A percentile compares a stretch with the other conserved stretches of the same genome.
These are phyloP conservation scores for Protomyces gravidus DNA, from an alignment of 1,139 yeast genomes.

Conservation along the genomic window DNA sequence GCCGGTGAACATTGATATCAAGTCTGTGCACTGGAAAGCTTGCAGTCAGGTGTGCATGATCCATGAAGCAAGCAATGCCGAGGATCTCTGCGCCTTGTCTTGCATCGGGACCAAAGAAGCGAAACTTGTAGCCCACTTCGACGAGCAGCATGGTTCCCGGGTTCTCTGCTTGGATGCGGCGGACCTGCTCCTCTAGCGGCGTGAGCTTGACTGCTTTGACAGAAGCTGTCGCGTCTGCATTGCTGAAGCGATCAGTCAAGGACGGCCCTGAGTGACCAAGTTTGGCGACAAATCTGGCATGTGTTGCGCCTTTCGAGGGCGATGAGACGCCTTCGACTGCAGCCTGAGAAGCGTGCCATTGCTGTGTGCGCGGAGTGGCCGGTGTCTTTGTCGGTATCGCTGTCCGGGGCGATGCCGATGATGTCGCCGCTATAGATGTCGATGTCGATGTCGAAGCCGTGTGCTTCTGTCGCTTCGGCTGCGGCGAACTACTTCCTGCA, in stretches of 20 bases:
- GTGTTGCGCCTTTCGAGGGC: constrained; percentile 9
- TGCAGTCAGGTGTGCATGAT: constrained; percentile 70
- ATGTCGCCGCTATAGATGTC: background rate
- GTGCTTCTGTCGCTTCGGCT: background rate
- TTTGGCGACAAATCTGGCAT: constrained; percentile 13
- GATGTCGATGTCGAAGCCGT: background rate
- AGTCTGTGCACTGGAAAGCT: constrained; percentile 76
- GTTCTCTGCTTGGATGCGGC: constrained; percentile 57
- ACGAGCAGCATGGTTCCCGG: constrained; percentile 67
- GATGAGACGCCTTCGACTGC: background rate
- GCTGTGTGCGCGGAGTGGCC: constrained; percentile 11
- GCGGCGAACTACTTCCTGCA: background rate
- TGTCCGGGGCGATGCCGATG: background rate
- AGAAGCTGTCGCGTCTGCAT: background rate
- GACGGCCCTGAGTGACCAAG: constrained; percentile 1
- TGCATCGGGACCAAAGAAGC: constrained; percentile 83
- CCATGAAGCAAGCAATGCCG: constrained; percentile 70
- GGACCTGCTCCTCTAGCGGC: constrained; percentile 74
- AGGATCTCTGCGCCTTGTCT: constrained; percentile 58
- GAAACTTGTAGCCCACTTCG: constrained; percentile 88
- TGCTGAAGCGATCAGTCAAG: background rate
- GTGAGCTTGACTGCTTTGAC: constrained; percentile 45
- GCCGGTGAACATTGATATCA: constrained; percentile 65
- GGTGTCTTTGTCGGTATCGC: background rate
- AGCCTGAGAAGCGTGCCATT: constrained; percentile 12